Base-by-base conservation (phyloP, 768 basidiomycete species). In the Pisolithus microcarpus region DNA sequence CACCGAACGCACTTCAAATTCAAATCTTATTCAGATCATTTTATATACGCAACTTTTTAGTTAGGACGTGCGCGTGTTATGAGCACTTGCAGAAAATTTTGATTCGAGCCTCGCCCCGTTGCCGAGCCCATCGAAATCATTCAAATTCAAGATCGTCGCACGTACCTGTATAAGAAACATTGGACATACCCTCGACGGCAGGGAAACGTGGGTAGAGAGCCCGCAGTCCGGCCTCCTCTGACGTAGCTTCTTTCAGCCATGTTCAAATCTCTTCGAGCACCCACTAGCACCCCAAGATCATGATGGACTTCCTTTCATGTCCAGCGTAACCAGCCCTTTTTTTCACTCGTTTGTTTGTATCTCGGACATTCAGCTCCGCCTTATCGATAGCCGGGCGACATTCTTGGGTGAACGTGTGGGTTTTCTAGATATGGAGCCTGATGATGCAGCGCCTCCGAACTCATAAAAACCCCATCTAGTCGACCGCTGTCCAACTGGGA, bases 401-500 rank as follows among this genome's bases (percentile, higher is more conserved):
- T 31, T 30, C 44, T 7, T 30, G 39, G 23, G 31, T 13, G 16
- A 11, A 19, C 23, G 49, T 48, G 18, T 52, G 42, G 47, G 51
- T 54, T 52, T 58, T 51, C 55, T 50, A 61, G 16, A 43, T n/a
- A 26, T 52, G 52, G 50, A 26, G 44, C 48, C 37, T 50, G 55
- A 50, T 40, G 48, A 50, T 52, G 54, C 52, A 23, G 40, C 34
- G 48, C 48, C 50, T 50, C 26, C 52, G 36, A 46, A 65, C 60
- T 57, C 69, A 67, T 69, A 67, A 69, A 69, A 58, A 43, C 54
- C 52, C 1, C 15, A 52, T 57, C 53, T 50, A 30, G 34, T 46
- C 56, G 46, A 44, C 54, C 7, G 38, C 51, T 56, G 44, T 58
- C 48, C 57, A 58, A 52, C 53, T 62, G 59, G 66, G 65, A 59